Base-by-base conservation (phyloP, 768 basidiomycete species). In the Suillus subalutaceus region DNA sequence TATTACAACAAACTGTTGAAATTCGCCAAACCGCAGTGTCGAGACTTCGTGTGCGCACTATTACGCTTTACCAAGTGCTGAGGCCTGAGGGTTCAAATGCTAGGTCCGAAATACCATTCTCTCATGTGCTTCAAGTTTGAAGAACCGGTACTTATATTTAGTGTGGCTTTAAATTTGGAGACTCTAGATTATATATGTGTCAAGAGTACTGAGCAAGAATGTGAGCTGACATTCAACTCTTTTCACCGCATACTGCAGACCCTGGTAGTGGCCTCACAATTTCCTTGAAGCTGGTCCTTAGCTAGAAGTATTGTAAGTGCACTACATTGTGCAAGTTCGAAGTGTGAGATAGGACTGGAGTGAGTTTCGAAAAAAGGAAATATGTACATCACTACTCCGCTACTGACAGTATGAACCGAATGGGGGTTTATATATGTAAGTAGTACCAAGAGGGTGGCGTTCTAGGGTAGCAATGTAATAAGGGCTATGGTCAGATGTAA, bases 291-390 rank as follows among this genome's bases (percentile, higher is more conserved):
- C 32, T 53, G 4, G 8, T 30, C 8, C 26, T 18, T 32, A 53
- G 30, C 30, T 38, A 12, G 90, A 26, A 26, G 26, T 26, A 26
- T 26, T 85, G 38, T 13, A 40, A 13, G 38, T 40, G 38, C 38
- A 40, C 38, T 40, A 40, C 38, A 40, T 40, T 40, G 12, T 13
- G 12, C 38, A 40, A 40, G 12, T 13, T 40, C 38, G 12, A 40
- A 40, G 38, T 40, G 38, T 10, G 38, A 40, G 38, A 40, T 40
- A 40, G 38, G 13, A 40, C 13, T 40, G 38, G 38, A 13, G 38
- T 13, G 38, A 40, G 12, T 40, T 40, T 13, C 38, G 38, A 40
- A 40, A 40, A 3, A 2, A 2, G 38, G 38, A 40, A 40, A 40
- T 13, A 40, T 13, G 38, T 40, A 40, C 38, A 40, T 2, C 38